Conservation (phyloP, 768 basidiomycete species). For the Xanthoconium stramineum region DNA sequence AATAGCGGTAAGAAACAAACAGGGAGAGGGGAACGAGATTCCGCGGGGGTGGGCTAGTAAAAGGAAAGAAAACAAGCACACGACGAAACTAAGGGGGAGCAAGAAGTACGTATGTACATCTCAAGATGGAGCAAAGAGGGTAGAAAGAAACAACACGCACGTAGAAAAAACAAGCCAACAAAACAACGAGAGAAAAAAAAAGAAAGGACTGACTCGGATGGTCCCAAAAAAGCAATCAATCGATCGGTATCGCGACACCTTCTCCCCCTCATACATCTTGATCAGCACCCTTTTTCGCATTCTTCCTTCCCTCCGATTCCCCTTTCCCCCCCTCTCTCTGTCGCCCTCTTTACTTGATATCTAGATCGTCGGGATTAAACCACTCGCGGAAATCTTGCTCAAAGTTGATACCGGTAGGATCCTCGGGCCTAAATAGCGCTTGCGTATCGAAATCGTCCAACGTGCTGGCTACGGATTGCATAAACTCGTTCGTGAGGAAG, state of each 20-base stretch:
- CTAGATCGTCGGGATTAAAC: conserved; percentile 56
- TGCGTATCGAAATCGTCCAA: conserved; percentile 39
- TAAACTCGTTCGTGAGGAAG: conserved; percentile 39
- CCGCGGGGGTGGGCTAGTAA: conserved; percentile 4
- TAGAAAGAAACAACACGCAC: not conserved
- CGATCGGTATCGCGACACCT: conserved; percentile 3
- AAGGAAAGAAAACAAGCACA: conserved; percentile 1
- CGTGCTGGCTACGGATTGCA: conserved; percentile 39
- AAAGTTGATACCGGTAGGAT: conserved; percentile 54
- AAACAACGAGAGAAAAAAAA: not conserved
- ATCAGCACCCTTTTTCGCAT: not conserved
- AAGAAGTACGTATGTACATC: conserved; percentile 18
- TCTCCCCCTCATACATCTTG: conserved; percentile 7
- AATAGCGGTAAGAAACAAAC: conserved; percentile 17
- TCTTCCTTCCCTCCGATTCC: conserved; percentile 4
- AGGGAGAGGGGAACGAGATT: conserved; percentile 7
- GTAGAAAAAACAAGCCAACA: conserved; percentile 4
- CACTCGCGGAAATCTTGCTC: conserved; percentile 75
- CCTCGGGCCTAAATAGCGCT: conserved; percentile 42
- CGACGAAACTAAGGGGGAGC: not conserved
- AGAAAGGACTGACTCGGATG: conserved; percentile 10
- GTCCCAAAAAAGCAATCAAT: conserved; percentile 7
- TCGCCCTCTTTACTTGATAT: conserved; percentile 20
- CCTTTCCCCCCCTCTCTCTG: not conserved
- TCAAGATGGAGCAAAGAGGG: conserved; percentile 3